Evolutionary conservation across 768 basidiomycete species (phyloP).

Genomic region (Amanita muscaria): DNA sequence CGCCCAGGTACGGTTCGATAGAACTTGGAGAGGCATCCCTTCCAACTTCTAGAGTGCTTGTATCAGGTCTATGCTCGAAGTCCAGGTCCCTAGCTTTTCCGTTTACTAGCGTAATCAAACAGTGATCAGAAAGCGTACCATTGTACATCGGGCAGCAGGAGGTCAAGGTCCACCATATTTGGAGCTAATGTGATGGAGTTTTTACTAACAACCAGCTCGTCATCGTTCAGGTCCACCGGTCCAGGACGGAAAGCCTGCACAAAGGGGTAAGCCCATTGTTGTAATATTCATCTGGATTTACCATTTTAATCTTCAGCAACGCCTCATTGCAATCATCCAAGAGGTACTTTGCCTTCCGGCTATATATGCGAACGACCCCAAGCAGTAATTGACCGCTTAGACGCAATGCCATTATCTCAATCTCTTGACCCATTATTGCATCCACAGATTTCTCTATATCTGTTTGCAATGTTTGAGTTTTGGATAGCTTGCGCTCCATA

Average conservation of each 20-base stretch:
- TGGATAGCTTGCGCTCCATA: constrained; percentile 96
- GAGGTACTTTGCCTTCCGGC: constrained; percentile 94
- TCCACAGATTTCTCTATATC: constrained; percentile 88
- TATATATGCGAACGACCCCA: constrained; percentile 96
- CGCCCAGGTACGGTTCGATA: constrained; percentile 53
- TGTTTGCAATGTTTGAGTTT: constrained; percentile 88
- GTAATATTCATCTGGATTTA: constrained; percentile 19
- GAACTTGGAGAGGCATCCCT: constrained; percentile 65
- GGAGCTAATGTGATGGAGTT: constrained; percentile 84
- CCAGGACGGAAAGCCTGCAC: constrained; percentile 87
- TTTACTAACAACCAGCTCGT: constrained; percentile 79
- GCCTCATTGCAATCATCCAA: constrained; percentile 98
- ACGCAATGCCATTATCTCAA: constrained; percentile 88
- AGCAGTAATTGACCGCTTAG: constrained; percentile 94
- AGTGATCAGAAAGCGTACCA: constrained; percentile 39
- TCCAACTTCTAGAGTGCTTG: constrained; percentile 67
- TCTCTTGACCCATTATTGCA: constrained; percentile 91
- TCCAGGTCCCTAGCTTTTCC: constrained; percentile 58
- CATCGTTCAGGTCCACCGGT: constrained; percentile 92
- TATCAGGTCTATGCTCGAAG: constrained; percentile 60
- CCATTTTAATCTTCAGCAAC: constrained; percentile 91
- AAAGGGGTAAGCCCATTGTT: background rate
- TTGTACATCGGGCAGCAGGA: constrained; percentile 71
- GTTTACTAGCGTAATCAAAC: constrained; percentile 6
- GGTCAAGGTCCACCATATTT: constrained; percentile 70